A percentile compares a stretch with the other conserved stretches of the same genome.
Conservation (phyloP, 345 rosid species). For the Lepidium aucheri region DNA sequence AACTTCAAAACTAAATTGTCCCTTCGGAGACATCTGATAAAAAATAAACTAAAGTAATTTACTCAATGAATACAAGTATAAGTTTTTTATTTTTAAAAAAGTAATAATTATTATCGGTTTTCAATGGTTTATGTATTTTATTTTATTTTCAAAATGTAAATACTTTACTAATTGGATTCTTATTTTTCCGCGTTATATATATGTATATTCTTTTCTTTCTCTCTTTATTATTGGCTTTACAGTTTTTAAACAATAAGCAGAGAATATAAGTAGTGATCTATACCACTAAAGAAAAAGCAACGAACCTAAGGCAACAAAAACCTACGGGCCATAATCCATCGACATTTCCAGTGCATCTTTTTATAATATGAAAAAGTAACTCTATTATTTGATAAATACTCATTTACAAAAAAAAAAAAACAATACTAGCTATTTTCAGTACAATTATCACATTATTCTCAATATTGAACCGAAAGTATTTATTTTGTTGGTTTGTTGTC, state of each 20-base stretch:
- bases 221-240: not conserved
- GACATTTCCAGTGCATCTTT: slow-evolving; percentile 13
- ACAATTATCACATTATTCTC: not conserved
- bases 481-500: not conserved
- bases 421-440: too few species aligned
- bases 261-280: slow-evolving; percentile 1
- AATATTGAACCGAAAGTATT: not conserved
- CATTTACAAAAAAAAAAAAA: not conserved
- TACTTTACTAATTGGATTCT: too few species aligned
- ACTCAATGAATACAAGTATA: too few species aligned
- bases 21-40: too few species aligned
- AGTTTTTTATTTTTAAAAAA: too few species aligned
- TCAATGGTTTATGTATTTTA: too few species aligned
- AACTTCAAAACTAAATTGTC: not conserved
- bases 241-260: not conserved
- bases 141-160: too few species aligned
- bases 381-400: not conserved
- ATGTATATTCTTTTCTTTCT: not conserved
- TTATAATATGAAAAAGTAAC: not conserved
- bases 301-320: slow-evolving; percentile 11
- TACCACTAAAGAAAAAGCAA: not conserved
- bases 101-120: too few species aligned
- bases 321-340: slow-evolving; percentile 27
- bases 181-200: not conserved
- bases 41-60: too few species aligned